Percentiles rank a stretch among this genome's conserved stretches.
phyloP scores from a whole-genome alignment of 441 rosid genomes.

The Jatropha podagrica region DNA sequence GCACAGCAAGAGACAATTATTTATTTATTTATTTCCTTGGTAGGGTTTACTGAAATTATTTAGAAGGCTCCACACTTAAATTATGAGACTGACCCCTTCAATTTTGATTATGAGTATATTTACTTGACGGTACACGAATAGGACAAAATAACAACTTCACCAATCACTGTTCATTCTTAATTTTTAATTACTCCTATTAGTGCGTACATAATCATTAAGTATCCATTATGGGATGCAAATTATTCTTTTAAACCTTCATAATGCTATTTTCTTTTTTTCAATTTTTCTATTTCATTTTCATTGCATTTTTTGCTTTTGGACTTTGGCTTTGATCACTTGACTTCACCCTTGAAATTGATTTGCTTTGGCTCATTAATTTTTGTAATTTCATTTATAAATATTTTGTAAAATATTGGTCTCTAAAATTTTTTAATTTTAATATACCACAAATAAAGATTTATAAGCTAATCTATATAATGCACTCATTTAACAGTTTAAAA shows the following conservation, averaged over 20 bases:
- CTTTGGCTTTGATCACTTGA: background rate
- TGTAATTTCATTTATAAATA: background rate
- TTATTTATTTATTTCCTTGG: background rate
- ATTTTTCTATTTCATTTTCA: background rate
- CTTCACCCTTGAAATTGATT: conserved; percentile 6
- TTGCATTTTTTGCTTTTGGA: conserved; percentile 5
- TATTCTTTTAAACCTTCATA: background rate
- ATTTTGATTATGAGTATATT: conserved; percentile 5
- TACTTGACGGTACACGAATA: conserved; percentile 8
- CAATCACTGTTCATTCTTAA: background rate
- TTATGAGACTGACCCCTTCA: conserved; percentile 15
- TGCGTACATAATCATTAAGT: conserved; percentile 1
- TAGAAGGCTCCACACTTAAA: conserved; percentile 21
- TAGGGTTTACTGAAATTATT: conserved; percentile 13
- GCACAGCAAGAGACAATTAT: conserved; percentile 10
- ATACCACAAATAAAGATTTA: background rate
- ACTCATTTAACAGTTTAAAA: background rate
- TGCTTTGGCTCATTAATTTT: background rate
- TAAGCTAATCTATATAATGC: background rate
- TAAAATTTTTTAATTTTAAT: background rate
- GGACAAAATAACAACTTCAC: conserved; percentile 9
- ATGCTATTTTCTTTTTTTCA: too few relatives aligned
- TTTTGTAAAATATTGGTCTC: too few relatives aligned
- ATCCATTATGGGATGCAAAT: conserved; percentile 13
- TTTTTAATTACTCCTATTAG: background rate